phyloP scores from a whole-genome alignment of 2,329 filamentous ascomycete genomes.

The Fusarium lyarnte region DNA sequence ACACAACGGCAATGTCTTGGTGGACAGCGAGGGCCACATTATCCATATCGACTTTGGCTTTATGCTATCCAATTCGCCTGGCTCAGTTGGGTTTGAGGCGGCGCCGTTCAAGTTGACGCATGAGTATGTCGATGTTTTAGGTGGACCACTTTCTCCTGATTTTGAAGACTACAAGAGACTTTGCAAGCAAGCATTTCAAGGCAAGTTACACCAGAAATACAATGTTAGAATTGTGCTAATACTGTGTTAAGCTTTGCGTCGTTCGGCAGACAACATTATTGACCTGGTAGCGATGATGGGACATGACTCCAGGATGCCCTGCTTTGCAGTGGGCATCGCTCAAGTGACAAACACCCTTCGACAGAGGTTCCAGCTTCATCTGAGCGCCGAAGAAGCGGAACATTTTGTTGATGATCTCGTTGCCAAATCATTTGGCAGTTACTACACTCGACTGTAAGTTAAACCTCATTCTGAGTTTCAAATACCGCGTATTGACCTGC shows the following conservation, averaged over 20 bases:
- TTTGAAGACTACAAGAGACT: conserved; percentile 80
- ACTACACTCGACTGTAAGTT: conserved; percentile 83
- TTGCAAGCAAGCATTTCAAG: conserved; percentile 86
- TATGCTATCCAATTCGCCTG: conserved; percentile 88
- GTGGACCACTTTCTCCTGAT: conserved; percentile 74
- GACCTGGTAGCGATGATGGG: conserved; percentile 89
- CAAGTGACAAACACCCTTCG: conserved; percentile 76
- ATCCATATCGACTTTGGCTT: conserved; percentile 92
- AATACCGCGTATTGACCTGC: conserved; percentile 3
- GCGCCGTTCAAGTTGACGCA: conserved; percentile 88
- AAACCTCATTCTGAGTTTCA: not conserved
- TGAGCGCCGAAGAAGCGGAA: conserved; percentile 84
- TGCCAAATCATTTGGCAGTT: conserved; percentile 83
- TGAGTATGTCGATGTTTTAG: conserved; percentile 86
- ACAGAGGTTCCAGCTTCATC: conserved; percentile 81
- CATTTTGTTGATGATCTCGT: conserved; percentile 84
- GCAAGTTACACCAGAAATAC: conserved; percentile 52
- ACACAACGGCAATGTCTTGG: conserved; percentile 86
- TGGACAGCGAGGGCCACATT: conserved; percentile 87
- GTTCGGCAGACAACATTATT: conserved; percentile 82
- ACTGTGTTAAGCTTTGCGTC: conserved; percentile 67
- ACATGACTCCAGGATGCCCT: conserved; percentile 83
- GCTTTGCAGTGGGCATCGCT: conserved; percentile 77
- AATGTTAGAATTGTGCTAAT: conserved; percentile 10
- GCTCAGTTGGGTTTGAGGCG: conserved; percentile 85